Evolutionary conservation across 257 asterid genomes (phyloP).

Genomic region (Solanum paucissectum): DNA sequence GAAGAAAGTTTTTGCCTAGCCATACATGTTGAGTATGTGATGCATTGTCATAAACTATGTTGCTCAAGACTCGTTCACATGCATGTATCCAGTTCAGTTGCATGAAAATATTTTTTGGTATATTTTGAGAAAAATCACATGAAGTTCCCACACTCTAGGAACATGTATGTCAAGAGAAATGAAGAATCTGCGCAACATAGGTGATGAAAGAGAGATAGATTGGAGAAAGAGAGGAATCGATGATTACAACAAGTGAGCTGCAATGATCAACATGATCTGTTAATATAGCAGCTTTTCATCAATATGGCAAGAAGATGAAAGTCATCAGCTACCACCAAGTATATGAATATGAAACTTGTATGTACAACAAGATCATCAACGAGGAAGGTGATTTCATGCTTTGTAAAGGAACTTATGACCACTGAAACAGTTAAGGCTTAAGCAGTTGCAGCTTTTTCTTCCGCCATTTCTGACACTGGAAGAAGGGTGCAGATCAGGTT

Average conservation of each 20-base stretch:
- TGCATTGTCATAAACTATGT: neutral
- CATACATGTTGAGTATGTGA: neutral
- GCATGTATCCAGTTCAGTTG: neutral
- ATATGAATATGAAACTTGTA: constrained; percentile 17
- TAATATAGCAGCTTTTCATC: constrained; percentile 16
- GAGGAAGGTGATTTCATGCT: constrained; percentile 1
- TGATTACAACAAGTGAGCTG: constrained; percentile 23
- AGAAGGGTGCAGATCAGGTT: constrained; percentile 96
- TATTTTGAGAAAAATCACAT: neutral
- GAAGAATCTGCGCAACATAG: neutral
- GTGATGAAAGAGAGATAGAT: neutral
- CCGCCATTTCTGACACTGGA: constrained; percentile 72
- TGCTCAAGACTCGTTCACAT: neutral
- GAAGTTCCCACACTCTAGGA: neutral
- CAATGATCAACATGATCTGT: constrained; percentile 25
- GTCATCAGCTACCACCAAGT: constrained; percentile 24
- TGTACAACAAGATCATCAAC: constrained; percentile 28
- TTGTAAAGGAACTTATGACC: neutral
- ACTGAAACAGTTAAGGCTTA: constrained; percentile 17
- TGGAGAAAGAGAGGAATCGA: neutral
- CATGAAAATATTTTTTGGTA: neutral
- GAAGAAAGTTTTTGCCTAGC: neutral
- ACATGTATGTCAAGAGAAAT: neutral
- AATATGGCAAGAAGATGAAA: constrained; percentile 8
- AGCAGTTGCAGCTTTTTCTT: constrained; percentile 78